These are phyloP conservation scores for Hanseniaspora clermontiae DNA, from an alignment of 805 yeast species.

Conservation along the genomic window DNA sequence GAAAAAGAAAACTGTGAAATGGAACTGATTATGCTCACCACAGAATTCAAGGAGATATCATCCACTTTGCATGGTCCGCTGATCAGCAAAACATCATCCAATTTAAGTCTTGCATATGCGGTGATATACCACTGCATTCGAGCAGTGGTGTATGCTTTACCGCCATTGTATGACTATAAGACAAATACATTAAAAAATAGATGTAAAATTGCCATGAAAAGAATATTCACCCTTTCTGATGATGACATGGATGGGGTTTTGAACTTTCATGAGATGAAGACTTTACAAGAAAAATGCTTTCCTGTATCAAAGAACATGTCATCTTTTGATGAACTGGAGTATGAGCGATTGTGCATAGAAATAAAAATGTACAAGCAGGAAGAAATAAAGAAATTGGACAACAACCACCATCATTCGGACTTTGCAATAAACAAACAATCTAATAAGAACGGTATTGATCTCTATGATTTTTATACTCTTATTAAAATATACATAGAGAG, in stretches of 20 bases:
- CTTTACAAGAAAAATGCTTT: constrained; percentile 66
- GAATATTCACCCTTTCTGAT: constrained; percentile 78
- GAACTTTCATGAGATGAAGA: constrained; percentile 55
- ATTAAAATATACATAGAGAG: constrained; percentile 75
- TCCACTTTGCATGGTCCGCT: constrained; percentile 70
- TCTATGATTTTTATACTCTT: constrained; percentile 61
- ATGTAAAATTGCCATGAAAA: constrained; percentile 59
- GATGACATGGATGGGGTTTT: constrained; percentile 80
- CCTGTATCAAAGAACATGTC: constrained; percentile 38
- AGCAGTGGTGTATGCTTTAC: constrained; percentile 82
- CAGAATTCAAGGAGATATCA: constrained; percentile 34
- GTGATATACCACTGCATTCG: constrained; percentile 78
- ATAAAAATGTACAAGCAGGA: constrained; percentile 17
- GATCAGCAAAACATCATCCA: constrained; percentile 39
- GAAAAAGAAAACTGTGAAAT: constrained; percentile 2
- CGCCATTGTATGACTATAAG: constrained; percentile 88
- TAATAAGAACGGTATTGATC: constrained; percentile 44
- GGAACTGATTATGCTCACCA: constrained; percentile 18
- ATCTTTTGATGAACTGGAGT: constrained; percentile 28
- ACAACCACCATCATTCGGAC: constrained; percentile 16
- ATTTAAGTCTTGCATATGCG: constrained; percentile 28
- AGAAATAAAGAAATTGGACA: constrained; percentile 19
- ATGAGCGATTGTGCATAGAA: constrained; percentile 22
- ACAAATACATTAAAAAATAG: constrained; percentile 69
- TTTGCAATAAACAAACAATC: constrained; percentile 12